These are phyloP conservation scores for Hypsizygus marmoreus DNA, from an alignment of 768 basidiomycete genomes.

Conservation along the genomic window DNA sequence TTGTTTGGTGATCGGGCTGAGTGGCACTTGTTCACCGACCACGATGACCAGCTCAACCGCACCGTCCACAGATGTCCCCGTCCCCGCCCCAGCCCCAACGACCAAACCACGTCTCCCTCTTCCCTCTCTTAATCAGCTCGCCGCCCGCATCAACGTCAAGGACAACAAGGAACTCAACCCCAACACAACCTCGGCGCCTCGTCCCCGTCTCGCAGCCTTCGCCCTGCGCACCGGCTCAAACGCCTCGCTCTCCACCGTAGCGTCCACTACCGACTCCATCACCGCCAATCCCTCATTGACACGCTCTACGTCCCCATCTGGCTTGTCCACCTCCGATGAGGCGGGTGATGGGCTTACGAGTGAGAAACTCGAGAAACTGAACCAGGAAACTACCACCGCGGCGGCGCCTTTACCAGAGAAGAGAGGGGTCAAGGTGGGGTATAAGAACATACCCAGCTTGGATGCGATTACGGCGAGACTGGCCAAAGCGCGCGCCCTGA, in stretches of 20 bases:
- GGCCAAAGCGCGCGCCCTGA: conserved; percentile 68
- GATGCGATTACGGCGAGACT: conserved; percentile 84
- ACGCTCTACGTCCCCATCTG: conserved; percentile 66
- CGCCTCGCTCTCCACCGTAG: conserved; percentile 51
- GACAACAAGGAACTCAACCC: conserved; percentile 23
- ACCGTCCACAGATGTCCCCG: conserved; percentile 15
- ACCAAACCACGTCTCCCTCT: too few relatives aligned
- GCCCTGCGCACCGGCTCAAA: conserved; percentile 65
- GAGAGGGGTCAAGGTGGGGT: conserved; percentile 56
- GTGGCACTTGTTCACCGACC: conserved; percentile 15
- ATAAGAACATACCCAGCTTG: conserved; percentile 86
- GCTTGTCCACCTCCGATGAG: conserved; percentile 42
- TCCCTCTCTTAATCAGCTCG: conserved; percentile 81
- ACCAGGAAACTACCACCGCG: conserved; percentile 62
- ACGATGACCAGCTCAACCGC: conserved; percentile 21
- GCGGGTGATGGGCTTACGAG: conserved; percentile 57
- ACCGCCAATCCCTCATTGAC: conserved; percentile 69
- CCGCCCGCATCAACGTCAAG: conserved; percentile 68
- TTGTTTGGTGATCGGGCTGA: too few relatives aligned
- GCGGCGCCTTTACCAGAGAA: conserved; percentile 23
- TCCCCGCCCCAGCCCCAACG: too few relatives aligned
- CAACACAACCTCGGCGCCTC: conserved; percentile 41
- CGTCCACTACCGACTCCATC: conserved; percentile 62
- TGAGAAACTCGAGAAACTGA: conserved; percentile 66
- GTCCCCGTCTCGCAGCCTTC: conserved; percentile 76